A percentile compares a stretch with the other conserved stretches of the same genome.
Conservation (phyloP, 495 filamentous ascomycete genomes). For the Aspergillus carlsbadensis region DNA sequence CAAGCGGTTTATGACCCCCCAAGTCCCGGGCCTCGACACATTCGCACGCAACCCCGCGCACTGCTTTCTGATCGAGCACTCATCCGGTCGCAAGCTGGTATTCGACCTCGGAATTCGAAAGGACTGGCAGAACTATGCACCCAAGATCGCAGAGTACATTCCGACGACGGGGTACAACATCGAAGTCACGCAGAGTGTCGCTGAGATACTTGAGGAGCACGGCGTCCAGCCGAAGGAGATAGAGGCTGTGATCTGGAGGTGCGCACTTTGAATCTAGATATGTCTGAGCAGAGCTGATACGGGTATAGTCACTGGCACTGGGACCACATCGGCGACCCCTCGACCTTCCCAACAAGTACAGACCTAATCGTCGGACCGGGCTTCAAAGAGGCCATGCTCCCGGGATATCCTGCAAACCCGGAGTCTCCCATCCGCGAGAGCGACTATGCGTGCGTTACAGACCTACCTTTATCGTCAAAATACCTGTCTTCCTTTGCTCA, state of each 20-base stretch:
- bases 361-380: slow-evolving; percentile 58
- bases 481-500: neutral
- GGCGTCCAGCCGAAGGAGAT: slow-evolving; percentile 26
- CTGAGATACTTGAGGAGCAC: slow-evolving; percentile 7
- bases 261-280: neutral
- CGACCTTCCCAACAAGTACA: slow-evolving; percentile 48
- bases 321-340: slow-evolving; percentile 59
- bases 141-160: slow-evolving; percentile 7
- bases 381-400: slow-evolving; percentile 44
- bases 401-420: slow-evolving; percentile 50
- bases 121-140: slow-evolving; percentile 13
- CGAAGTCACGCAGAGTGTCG: slow-evolving; percentile 1
- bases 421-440: slow-evolving; percentile 40
- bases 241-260: slow-evolving; percentile 57
- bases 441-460: slow-evolving; percentile 39
- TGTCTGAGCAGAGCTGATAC: neutral
- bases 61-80: slow-evolving; percentile 21
- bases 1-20: slow-evolving; percentile 23
- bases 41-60: slow-evolving; percentile 20
- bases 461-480: neutral
- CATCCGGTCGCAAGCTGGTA: neutral
- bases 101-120: slow-evolving; percentile 11
- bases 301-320: slow-evolving; percentile 50
- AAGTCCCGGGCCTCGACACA: slow-evolving; percentile 19
- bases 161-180: slow-evolving; percentile 7